Evolutionary conservation across 768 basidiomycete genomes (phyloP).

Genomic region (Termitomyces sp.): DNA sequence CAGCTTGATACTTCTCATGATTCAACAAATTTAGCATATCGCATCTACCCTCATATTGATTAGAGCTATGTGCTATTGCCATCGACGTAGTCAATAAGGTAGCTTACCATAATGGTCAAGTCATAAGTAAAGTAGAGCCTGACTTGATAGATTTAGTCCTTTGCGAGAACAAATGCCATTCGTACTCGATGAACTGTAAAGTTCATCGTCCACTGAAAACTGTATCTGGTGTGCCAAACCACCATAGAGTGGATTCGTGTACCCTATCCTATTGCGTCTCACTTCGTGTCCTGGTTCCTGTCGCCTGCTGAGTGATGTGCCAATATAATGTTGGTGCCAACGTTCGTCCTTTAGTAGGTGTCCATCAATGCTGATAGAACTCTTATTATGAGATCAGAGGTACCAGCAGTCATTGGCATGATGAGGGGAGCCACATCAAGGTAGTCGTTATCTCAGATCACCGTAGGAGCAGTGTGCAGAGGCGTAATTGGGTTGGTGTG

Average conservation of each 20-base stretch:
- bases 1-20: not conserved
- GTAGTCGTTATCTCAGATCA: not conserved
- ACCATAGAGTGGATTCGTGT: not conserved
- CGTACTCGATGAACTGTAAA: not conserved
- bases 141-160: not conserved
- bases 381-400: not conserved
- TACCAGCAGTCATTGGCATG: not conserved
- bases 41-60: not conserved
- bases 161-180: not conserved
- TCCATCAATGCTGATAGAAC: not conserved
- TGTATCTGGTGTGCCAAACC: not conserved
- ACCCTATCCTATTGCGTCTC: not conserved
- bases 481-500: not conserved
- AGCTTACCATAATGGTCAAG: not conserved
- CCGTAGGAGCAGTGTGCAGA: not conserved
- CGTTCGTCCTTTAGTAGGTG: not conserved
- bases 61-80: not conserved
- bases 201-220: not conserved
- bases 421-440: not conserved
- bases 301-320: not conserved
- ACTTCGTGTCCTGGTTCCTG: too few species aligned
- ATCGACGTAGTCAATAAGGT: not conserved
- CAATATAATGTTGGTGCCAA: not conserved
- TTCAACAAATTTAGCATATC: not conserved
- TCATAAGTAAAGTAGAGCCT: not conserved